Evolutionary conservation across 805 yeast species (phyloP).

Genomic region (Candida morakotiae): DNA sequence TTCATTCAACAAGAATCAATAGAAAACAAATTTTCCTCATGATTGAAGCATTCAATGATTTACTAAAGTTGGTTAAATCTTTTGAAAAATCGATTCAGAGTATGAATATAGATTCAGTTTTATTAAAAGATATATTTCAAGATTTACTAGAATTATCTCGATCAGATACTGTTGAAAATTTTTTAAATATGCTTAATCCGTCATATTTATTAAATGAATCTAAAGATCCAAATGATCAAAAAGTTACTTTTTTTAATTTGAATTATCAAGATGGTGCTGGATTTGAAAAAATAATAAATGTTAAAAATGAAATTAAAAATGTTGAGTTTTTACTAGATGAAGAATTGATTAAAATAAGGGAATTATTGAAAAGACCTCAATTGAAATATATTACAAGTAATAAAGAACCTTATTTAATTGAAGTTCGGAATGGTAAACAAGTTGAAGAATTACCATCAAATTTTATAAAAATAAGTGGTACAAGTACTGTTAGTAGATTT

Average conservation of each 20-base stretch:
- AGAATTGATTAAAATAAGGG: conserved; percentile 49
- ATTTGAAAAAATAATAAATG: conserved; percentile 31
- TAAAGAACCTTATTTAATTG: conserved; percentile 71
- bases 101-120: conserved; percentile 25
- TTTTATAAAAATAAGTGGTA: conserved; percentile 75
- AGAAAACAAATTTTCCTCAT: conserved; percentile 29
- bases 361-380: conserved; percentile 50
- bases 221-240: conserved; percentile 42
- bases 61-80: conserved; percentile 20
- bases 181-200: conserved; percentile 49
- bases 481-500: conserved; percentile 67
- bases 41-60: conserved; percentile 26
- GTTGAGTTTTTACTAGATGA: conserved; percentile 46
- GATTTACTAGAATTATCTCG: conserved; percentile 31
- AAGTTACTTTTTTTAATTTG: conserved; percentile 34
- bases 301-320: conserved; percentile 33
- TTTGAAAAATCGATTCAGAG: conserved; percentile 31
- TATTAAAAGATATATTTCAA: conserved; percentile 35
- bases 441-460: conserved; percentile 58
- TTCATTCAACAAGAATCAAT: conserved; percentile 18
- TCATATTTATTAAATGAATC: conserved; percentile 48
- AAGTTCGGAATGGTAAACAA: conserved; percentile 58
- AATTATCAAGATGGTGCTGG: conserved; percentile 12
- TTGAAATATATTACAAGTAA: conserved; percentile 52
- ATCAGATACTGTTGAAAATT: conserved; percentile 25